Conservation (phyloP, 257 asterid species). For the Fraxinus excelsior region DNA sequence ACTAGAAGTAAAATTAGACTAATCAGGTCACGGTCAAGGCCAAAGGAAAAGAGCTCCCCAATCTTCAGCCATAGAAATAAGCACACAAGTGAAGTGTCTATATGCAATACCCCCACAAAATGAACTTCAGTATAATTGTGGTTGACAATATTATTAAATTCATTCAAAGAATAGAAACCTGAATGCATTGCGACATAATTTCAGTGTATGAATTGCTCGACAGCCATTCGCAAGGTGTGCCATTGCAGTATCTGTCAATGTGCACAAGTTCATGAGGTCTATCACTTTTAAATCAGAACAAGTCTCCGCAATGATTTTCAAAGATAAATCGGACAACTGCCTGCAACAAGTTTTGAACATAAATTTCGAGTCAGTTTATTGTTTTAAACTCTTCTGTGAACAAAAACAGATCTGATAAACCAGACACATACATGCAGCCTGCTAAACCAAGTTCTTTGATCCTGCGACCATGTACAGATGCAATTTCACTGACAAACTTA, state of each 20-base stretch:
- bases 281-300: slow-evolving; percentile 62
- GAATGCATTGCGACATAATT: slow-evolving; percentile 65
- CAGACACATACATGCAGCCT: slow-evolving; percentile 68
- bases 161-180: slow-evolving; percentile 43
- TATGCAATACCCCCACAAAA: slow-evolving; percentile 6
- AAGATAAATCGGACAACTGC: slow-evolving; percentile 68
- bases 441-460: slow-evolving; percentile 81
- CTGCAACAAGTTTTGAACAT: slow-evolving; percentile 41
- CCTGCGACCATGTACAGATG: slow-evolving; percentile 55
- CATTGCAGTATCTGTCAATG: slow-evolving; percentile 75
- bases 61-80: background rate
- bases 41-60: background rate
- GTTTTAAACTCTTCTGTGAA: background rate
- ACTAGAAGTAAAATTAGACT: background rate
- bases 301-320: slow-evolving; percentile 57
- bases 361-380: background rate
- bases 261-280: slow-evolving; percentile 64
- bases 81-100: background rate
- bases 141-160: background rate
- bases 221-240: slow-evolving; percentile 91
- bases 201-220: slow-evolving; percentile 56
- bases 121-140: slow-evolving; percentile 1
- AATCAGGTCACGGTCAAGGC: slow-evolving; percentile 3
- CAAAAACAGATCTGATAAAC: background rate
- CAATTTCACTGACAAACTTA: slow-evolving; percentile 54